phyloP scores from a whole-genome alignment of 306 rosid species.

The Cicer arietinum region DNA sequence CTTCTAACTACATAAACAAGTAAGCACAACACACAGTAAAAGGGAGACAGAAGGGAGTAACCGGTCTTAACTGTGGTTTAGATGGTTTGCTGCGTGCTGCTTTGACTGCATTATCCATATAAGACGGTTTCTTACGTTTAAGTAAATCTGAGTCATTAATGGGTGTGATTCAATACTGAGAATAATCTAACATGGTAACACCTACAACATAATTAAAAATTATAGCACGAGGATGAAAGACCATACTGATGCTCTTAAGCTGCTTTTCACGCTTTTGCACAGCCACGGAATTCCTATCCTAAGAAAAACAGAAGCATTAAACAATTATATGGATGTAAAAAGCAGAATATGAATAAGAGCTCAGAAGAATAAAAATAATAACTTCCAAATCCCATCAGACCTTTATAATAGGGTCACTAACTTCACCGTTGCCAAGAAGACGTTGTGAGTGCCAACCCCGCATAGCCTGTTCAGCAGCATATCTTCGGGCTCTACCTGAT shows the following conservation, averaged over 20 bases:
- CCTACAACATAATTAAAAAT: slow-evolving; percentile 20
- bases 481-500: slow-evolving; percentile 93
- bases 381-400: slow-evolving; percentile 54
- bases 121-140: slow-evolving; percentile 85
- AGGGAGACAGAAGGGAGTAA: slow-evolving; percentile 31
- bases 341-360: background rate
- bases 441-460: slow-evolving; percentile 99
- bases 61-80: slow-evolving; percentile 83
- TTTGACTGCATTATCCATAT: slow-evolving; percentile 71
- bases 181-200: slow-evolving; percentile 30
- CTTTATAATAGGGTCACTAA: slow-evolving; percentile 93
- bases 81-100: slow-evolving; percentile 78
- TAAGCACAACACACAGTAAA: slow-evolving; percentile 27
- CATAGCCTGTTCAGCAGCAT: slow-evolving; percentile 99
- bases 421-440: slow-evolving; percentile 94
- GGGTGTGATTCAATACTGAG: slow-evolving; percentile 37
- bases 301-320: slow-evolving; percentile 39
- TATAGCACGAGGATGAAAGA: slow-evolving; percentile 37
- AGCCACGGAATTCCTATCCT: slow-evolving; percentile 79
- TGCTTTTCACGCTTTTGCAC: slow-evolving; percentile 95
- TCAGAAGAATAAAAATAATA: slow-evolving; percentile 37
- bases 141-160: slow-evolving; percentile 64
- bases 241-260: slow-evolving; percentile 84
- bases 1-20: slow-evolving; percentile 34
- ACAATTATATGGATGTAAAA: slow-evolving; percentile 35